phyloP scores from a whole-genome alignment of 78 protist genomes.

The Emiliania huxleyi region DNA sequence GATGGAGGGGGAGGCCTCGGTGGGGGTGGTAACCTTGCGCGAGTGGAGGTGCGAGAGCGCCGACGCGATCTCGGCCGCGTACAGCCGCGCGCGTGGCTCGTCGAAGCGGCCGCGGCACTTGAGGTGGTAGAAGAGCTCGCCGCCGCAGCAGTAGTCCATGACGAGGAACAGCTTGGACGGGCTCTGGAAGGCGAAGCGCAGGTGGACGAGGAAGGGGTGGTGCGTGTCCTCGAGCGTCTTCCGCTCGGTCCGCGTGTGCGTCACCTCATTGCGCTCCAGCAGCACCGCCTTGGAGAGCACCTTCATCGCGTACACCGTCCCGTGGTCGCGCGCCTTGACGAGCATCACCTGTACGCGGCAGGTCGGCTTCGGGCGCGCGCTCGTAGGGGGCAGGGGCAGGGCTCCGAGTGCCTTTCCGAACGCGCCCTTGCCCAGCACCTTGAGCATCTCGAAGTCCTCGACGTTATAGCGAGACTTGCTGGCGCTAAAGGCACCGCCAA shows the following conservation, averaged over 20 bases:
- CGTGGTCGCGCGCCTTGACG: constrained; percentile 60
- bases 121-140: constrained; percentile 79
- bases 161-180: constrained; percentile 36
- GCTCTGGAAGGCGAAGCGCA: constrained; percentile 67
- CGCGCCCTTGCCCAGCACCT: too few relatives aligned
- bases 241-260: constrained; percentile 85
- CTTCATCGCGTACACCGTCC: constrained; percentile 79
- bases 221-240: constrained; percentile 57
- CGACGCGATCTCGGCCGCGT: constrained; percentile 81
- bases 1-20: too few relatives aligned
- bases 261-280: constrained; percentile 75
- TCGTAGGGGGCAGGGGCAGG: too few relatives aligned
- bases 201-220: constrained; percentile 76
- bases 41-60: constrained; percentile 85
- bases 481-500: too few relatives aligned
- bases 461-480: too few relatives aligned
- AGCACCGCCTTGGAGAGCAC: constrained; percentile 54
- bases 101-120: constrained; percentile 68
- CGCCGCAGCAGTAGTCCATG: constrained; percentile 49
- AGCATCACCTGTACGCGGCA: constrained; percentile 37
- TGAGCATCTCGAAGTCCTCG: too few relatives aligned
- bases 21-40: too few relatives aligned
- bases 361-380: too few relatives aligned
- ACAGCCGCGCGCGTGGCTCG: constrained; percentile 71
- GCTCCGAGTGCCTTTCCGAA: constrained; percentile 20